These are phyloP conservation scores for Lophiostoma macrostomum DNA, from an alignment of 495 filamentous ascomycete species.

Conservation along the genomic window DNA sequence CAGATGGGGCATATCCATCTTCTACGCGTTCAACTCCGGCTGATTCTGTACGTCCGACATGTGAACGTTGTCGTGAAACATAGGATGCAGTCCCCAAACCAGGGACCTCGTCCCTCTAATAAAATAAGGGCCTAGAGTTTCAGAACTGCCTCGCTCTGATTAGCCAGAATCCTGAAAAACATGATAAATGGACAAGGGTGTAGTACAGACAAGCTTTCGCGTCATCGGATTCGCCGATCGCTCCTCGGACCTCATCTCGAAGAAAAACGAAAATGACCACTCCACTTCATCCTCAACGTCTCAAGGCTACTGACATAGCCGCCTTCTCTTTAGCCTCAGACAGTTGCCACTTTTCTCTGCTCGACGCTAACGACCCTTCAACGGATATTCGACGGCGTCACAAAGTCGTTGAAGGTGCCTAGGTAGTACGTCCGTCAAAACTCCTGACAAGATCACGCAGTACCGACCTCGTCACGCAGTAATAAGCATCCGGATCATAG, in stretches of 20 bases:
- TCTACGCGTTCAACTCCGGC: background rate
- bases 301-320: background rate
- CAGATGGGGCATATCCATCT: background rate
- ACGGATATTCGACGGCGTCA: background rate
- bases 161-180: constrained; percentile 15
- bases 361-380: background rate
- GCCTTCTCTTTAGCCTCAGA: constrained; percentile 9
- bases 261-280: constrained; percentile 12
- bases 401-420: no score
- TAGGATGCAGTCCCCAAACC: constrained; percentile 5
- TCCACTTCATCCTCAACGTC: constrained; percentile 6
- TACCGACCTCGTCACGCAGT: no score
- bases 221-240: constrained; percentile 28
- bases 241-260: constrained; percentile 16
- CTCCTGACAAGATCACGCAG: no score
- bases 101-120: background rate
- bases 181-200: constrained; percentile 6
- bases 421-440: no score
- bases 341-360: constrained; percentile 10
- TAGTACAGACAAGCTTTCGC: constrained; percentile 8
- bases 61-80: constrained; percentile 11
- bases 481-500: no score
- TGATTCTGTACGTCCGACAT: background rate
- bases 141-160: constrained; percentile 15
- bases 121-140: constrained; percentile 14